Evolutionary conservation across 225 moss, liverwort and hornwort species (phyloP).

Genomic region (Anthoceros angustus): DNA sequence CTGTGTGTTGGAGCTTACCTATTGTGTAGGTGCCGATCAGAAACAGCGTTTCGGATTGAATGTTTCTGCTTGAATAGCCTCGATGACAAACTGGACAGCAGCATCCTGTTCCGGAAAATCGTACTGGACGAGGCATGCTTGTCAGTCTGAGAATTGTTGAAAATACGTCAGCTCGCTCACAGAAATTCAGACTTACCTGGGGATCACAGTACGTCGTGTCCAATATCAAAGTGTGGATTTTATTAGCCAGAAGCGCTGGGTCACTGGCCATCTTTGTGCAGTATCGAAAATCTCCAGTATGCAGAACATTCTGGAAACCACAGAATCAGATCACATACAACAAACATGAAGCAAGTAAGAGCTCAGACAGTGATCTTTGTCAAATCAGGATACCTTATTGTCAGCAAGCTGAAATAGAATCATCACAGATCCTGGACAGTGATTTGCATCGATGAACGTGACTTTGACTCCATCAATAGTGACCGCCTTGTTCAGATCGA

Average conservation of each 20-base stretch:
- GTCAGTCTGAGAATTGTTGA: neutral
- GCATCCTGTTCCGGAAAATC: constrained; percentile 80
- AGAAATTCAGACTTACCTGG: no score
- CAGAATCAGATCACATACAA: constrained; percentile 6
- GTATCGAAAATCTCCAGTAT: constrained; percentile 94
- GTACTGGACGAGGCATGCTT: constrained; percentile 29
- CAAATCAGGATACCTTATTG: constrained; percentile 48
- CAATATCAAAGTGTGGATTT: constrained; percentile 65
- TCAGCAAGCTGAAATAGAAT: constrained; percentile 87
- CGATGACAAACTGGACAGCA: constrained; percentile 75
- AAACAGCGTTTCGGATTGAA: constrained; percentile 80
- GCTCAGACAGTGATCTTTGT: neutral
- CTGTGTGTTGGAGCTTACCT: constrained; percentile 17
- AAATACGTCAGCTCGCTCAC: no score
- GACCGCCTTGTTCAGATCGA: constrained; percentile 59
- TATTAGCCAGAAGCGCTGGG: constrained; percentile 31
- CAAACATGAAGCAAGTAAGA: neutral
- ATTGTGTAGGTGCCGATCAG: constrained; percentile 95
- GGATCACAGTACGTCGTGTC: constrained; percentile 97
- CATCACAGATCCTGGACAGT: constrained; percentile 99
- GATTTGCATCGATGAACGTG: constrained; percentile 96
- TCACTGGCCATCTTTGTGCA: constrained; percentile 59
- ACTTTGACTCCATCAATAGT: constrained; percentile 65
- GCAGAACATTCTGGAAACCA: constrained; percentile 15
- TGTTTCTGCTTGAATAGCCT: constrained; percentile 90